Conservation (phyloP, 2,329 filamentous ascomycete species). For the Pezicula rhizophila region DNA sequence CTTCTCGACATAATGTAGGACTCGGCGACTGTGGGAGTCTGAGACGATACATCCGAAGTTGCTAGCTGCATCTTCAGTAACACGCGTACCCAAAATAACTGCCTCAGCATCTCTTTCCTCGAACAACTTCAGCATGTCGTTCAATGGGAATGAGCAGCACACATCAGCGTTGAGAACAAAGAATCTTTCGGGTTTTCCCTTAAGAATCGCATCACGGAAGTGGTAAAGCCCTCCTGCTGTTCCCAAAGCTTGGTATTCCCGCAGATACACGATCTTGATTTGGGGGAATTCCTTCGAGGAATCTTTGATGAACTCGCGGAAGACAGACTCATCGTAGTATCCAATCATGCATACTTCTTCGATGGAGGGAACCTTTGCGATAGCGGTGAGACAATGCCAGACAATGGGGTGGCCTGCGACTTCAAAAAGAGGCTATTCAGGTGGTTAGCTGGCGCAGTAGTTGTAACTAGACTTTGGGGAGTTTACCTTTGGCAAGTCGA, state of each 20-base stretch:
- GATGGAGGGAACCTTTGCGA: slow-evolving; percentile 85
- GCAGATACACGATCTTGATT: slow-evolving; percentile 87
- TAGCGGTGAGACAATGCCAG: slow-evolving; percentile 90
- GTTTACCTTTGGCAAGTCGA: slow-evolving; percentile 89
- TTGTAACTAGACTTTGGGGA: slow-evolving; percentile 12
- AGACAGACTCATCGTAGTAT: slow-evolving; percentile 96
- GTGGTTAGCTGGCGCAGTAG: slow-evolving; percentile 4
- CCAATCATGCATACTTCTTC: slow-evolving; percentile 97
- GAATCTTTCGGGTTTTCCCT: slow-evolving; percentile 88
- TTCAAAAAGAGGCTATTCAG: slow-evolving; percentile 80
- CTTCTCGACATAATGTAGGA: slow-evolving; percentile 98
- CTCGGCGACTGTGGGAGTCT: slow-evolving; percentile 86
- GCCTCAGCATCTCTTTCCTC: slow-evolving; percentile 95
- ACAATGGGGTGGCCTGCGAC: slow-evolving; percentile 98
- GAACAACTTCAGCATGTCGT: slow-evolving; percentile 91
- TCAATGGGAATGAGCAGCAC: slow-evolving; percentile 95
- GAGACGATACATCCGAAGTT: slow-evolving; percentile 99
- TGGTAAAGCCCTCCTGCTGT: slow-evolving; percentile 97
- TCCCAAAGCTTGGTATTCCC: slow-evolving; percentile 93
- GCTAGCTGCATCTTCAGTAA: slow-evolving; percentile 82
- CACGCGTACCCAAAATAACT: slow-evolving; percentile 87
- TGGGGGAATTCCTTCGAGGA: slow-evolving; percentile 77
- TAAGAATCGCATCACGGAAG: slow-evolving; percentile 97
- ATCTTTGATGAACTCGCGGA: slow-evolving; percentile 97
- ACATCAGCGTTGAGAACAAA: slow-evolving; percentile 98